Base-by-base conservation (phyloP, 768 basidiomycete species). In the Trametes sanguinea region DNA sequence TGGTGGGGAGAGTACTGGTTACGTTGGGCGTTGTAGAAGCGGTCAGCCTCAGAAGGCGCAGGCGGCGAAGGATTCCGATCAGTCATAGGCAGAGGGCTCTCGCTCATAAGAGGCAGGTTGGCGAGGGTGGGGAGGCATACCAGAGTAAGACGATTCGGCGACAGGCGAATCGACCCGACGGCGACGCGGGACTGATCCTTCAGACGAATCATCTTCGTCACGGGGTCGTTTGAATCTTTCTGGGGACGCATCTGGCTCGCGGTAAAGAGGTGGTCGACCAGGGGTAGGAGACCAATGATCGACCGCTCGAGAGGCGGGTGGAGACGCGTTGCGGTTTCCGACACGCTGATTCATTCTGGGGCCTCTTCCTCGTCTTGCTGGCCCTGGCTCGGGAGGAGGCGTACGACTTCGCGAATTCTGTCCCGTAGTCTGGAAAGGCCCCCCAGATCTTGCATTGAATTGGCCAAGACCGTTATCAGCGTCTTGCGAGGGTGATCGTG, bases 221-320 rank as follows among this genome's bases (percentile, higher is more conserved):
- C 62, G 56, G 35, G 45, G 47, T 1, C 62, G 62, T 10, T 63
- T 63, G 40, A 54, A 52, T 2, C 62, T 33, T 11, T 43, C 55
- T 2, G 50, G 62, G 10, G 60, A 52, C 8, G 47, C 43, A 7
- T 46, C 35, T 0, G 44, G 33, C 3, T 32, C 16, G 1, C 44
- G 51, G 16, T 39, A 16, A 1, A 13, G 51, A 1, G 30, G 42
- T 5, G 30, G 40, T 2, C 53, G 60, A 33, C 17, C 52, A 2
- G 44, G 52, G 8, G 45, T 33, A 16, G 60, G 59, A 8, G 52
- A 48, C 52, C 35, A 61, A 39, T 54, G 60, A 32, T 59, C 57
- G n/a, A 7, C 33, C 9, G 17, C 51, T 29, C 43, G 16, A 6
- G 54, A 13, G 10, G 13, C 11, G 10, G 17, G 22, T 11, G 33